A percentile compares a stretch with the other conserved stretches of the same genome.
These are phyloP conservation scores for Tetracladium marchalianum DNA, from an alignment of 495 filamentous ascomycete genomes.

Conservation along the genomic window DNA sequence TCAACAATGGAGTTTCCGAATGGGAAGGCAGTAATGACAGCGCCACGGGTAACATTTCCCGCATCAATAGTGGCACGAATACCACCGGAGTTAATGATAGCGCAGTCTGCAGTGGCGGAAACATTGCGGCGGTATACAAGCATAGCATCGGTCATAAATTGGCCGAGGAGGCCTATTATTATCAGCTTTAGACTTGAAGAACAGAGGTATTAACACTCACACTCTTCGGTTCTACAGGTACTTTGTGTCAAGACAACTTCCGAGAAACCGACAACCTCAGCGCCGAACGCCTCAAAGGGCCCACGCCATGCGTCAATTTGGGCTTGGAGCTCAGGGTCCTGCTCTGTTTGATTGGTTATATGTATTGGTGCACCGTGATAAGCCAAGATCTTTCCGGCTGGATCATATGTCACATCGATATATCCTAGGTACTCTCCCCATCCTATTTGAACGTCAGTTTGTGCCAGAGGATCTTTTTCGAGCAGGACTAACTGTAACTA, in stretches of 20 bases:
- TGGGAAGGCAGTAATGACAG: slow-evolving; percentile 44
- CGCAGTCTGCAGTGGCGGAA: slow-evolving; percentile 27
- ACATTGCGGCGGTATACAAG: slow-evolving; percentile 35
- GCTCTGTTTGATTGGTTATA: slow-evolving; percentile 38
- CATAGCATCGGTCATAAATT: slow-evolving; percentile 31
- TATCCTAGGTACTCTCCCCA: slow-evolving; percentile 52
- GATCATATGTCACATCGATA: slow-evolving; percentile 45
- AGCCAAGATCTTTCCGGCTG: slow-evolving; percentile 36
- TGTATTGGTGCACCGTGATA: slow-evolving; percentile 47
- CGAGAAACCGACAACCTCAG: slow-evolving; percentile 33
- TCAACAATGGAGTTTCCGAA: slow-evolving; percentile 47
- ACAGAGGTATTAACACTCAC: slow-evolving; percentile 8
- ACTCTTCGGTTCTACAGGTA: slow-evolving; percentile 39
- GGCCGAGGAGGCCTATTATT: background rate
- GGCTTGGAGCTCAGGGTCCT: slow-evolving; percentile 37
- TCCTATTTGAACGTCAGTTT: slow-evolving; percentile 13
- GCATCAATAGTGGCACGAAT: slow-evolving; percentile 43
- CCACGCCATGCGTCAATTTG: slow-evolving; percentile 39
- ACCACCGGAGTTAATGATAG: slow-evolving; percentile 44
- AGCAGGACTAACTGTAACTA: too few species aligned
- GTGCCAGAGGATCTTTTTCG: too few species aligned
- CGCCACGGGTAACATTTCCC: slow-evolving; percentile 40
- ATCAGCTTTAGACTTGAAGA: too few species aligned
- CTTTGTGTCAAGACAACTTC: slow-evolving; percentile 36
- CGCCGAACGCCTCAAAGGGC: slow-evolving; percentile 39